These are phyloP conservation scores for Zelopaecilomyces penicillatus DNA, from an alignment of 2,329 filamentous ascomycete species.

Conservation along the genomic window DNA sequence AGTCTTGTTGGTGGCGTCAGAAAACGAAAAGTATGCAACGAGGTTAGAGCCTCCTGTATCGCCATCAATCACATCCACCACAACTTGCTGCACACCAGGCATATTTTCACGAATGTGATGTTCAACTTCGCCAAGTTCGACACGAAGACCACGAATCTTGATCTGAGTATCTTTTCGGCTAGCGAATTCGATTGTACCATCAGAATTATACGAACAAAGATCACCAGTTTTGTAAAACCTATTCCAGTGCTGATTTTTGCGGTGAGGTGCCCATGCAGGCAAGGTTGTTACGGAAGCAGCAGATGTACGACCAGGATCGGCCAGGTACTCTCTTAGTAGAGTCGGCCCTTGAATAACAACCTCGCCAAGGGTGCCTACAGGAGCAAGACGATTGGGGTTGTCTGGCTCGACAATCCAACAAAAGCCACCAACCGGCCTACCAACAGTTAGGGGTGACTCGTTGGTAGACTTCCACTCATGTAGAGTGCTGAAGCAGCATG, in stretches of 20 bases:
- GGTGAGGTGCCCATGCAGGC: no score
- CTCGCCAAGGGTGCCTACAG: not conserved
- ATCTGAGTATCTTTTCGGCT: not conserved
- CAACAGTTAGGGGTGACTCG: conserved; percentile 7
- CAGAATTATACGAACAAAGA: conserved; percentile 4
- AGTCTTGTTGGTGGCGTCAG: not conserved
- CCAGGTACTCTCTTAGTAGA: not conserved
- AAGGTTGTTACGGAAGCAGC: not conserved
- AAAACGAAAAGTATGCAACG: not conserved
- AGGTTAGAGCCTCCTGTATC: not conserved
- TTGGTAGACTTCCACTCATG: conserved; percentile 7
- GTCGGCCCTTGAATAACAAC: not conserved
- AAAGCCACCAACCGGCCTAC: conserved; percentile 6
- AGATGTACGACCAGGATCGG: not conserved
- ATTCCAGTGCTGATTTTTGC: no score
- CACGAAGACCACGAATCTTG: not conserved
- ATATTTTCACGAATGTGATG: not conserved
- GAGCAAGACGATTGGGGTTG: not conserved
- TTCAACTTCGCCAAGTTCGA: not conserved
- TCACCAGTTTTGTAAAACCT: not conserved
- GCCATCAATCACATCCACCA: not conserved
- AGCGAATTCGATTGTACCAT: not conserved
- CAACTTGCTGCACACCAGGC: not conserved
- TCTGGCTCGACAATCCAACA: not conserved
- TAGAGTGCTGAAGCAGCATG: conserved; percentile 7